Evolutionary conservation across 2,329 filamentous ascomycete genomes (phyloP), one percentile per base, ranked within the genome.

Genomic region (Cyanodermella asteris): DNA sequence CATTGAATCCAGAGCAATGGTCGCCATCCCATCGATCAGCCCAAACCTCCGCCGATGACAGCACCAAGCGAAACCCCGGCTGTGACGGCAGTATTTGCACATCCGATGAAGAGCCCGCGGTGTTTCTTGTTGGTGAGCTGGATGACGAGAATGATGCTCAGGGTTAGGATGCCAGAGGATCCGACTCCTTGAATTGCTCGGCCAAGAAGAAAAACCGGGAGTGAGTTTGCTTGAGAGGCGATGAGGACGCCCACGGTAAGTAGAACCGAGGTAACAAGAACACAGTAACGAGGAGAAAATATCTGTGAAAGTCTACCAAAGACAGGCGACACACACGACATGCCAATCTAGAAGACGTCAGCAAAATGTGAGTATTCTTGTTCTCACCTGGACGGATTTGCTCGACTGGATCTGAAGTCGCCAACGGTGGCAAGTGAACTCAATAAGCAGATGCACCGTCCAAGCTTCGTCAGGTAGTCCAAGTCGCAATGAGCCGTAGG

Each of bases 101-200:
- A 45, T 1, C 76, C 78, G 31, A 90, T 64, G 28, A 69, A 75
- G 12, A 87, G 34, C 0, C 78, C 80, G 29, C 78, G 58, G 4
- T 64, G 57, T 33, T 65, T 67, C 31, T 67, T 63, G 13, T 60
- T 65, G 0, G 70, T 63, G 32, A 87, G 50, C 41, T 84, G 72
- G n/a, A 87, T 58, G 1, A 77, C 67, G 13, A 84, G 54, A 23
- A 90, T 77, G 23, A 78, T 65, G 1, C 70, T 61, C 5, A 82
- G 60, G 1, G 72, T 72, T 49, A 80, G 64, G 23, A 80, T 61
- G 0, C 75, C 74, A 3, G 72, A 72, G 10, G 61, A 70, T 1
- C 76, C 78, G 6, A 67, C 43, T 1, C 78, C 78, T 3, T 66
- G 61, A 10, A 82, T 39, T 2, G 63, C 63, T 22, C 78, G 59